Evolutionary conservation across 441 rosid species (phyloP).

Genomic region (Erodium moschatum): DNA sequence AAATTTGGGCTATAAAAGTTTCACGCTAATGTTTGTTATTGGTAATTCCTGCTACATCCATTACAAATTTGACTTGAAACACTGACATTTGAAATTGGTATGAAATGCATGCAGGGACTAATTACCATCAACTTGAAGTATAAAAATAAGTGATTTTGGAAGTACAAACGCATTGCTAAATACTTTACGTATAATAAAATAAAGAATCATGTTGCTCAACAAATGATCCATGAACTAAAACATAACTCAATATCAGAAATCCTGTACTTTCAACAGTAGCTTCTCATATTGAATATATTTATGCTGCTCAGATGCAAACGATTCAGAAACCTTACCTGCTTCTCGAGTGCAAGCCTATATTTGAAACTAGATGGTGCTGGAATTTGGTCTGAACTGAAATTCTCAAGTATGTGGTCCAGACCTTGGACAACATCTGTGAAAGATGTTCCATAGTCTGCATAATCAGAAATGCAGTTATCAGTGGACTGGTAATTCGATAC

Average conservation of each 20-base stretch:
- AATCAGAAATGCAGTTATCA: conserved; percentile 13
- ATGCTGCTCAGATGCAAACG: conserved; percentile 1
- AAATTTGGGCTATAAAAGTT: too few relatives aligned
- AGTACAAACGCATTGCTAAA: too few relatives aligned
- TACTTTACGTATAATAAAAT: too few relatives aligned
- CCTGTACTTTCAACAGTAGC: not conserved
- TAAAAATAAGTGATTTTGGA: too few relatives aligned
- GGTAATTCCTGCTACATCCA: too few relatives aligned
- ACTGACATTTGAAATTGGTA: too few relatives aligned
- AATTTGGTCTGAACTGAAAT: conserved; percentile 51
- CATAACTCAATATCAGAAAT: not conserved
- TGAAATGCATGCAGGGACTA: too few relatives aligned
- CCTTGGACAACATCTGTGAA: conserved; percentile 84
- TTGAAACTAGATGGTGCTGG: conserved; percentile 64
- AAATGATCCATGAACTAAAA: too few relatives aligned
- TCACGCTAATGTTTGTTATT: too few relatives aligned
- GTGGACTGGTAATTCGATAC: not conserved
- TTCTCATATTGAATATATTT: not conserved
- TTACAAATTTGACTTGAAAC: too few relatives aligned
- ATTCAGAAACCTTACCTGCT: conserved; percentile 44
- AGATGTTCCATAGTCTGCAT: conserved; percentile 72
- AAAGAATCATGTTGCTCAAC: too few relatives aligned
- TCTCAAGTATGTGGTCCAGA: conserved; percentile 62
- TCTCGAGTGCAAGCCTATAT: conserved; percentile 72
- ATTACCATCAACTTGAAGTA: too few relatives aligned